Evolutionary conservation across 192 early-diverging fungal genomes (phyloP), one percentile per base, ranked within the genome.

Genomic region (Coemansia erecta): DNA sequence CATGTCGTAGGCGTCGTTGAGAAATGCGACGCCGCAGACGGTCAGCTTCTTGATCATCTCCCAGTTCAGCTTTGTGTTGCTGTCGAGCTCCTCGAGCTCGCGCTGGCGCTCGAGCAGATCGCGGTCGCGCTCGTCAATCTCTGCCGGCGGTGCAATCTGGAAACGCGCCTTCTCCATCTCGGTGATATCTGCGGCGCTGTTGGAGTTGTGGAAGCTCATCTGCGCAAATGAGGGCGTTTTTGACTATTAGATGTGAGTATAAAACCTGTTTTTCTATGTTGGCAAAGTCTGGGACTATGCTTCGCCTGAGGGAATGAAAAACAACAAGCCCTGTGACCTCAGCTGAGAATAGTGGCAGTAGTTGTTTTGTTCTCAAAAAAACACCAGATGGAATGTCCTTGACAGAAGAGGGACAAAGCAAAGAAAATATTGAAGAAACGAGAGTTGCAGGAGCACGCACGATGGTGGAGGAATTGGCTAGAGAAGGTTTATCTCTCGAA

Each of bases 1-100:
- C 48, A 93, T 85, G 83, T 98, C 95, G 72, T 96, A 96, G n/a
- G 93, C 87, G 79, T 98, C 93, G 57, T 90, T 90, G 66, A 95
- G 89, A 77, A 97, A 95, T 66, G 92, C 89, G 26, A 89, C 83
- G 59, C 89, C 89, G 42, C 87, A 85, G 3, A 89, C 85, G 14
- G 88, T 80, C 63, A 86, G 84, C 45, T 87, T 86, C 48, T 87
- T 86, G 64, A 90, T 85, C 73, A 86, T 88, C 66, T 87, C 86
- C 89, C 87, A 89, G 58, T 72, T 62, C 57, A 86, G 80, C 61
- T 87, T 83, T 22, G 83, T 83, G 57, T 80, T 84, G 22, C 23
- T 28, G 61, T 91, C 90, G 8, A 82, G 68, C 37, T 70, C 63
- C 35, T 69, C 77, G 19, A 80, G 77, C 49, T 73, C 67, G 24